Evolutionary conservation across 208 protist genomes (phyloP).

Genomic region (Wallacemonas sp.): DNA sequence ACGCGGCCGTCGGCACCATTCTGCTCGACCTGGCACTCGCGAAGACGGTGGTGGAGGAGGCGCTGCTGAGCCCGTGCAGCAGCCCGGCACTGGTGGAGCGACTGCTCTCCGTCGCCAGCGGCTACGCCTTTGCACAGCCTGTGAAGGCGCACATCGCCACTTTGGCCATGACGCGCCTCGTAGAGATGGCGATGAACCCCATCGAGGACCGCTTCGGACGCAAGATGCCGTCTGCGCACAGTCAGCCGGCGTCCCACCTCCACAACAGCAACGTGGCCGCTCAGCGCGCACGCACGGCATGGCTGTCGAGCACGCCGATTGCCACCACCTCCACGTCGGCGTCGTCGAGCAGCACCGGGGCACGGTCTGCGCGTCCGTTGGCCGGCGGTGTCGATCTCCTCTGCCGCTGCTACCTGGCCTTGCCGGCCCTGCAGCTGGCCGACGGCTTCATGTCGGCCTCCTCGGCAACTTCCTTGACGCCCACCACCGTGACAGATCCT

Average conservation of each 20-base stretch:
- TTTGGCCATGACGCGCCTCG: conserved; percentile 2
- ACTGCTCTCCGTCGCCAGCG: conserved; percentile 43
- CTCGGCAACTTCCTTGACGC: conserved; percentile 18
- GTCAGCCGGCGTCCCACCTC: background rate
- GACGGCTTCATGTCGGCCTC: background rate
- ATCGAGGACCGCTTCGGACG: conserved; percentile 4
- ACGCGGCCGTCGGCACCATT: conserved; percentile 54
- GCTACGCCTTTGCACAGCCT: conserved; percentile 46
- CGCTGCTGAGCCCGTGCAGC: conserved; percentile 56
- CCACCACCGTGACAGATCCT: conserved; percentile 13
- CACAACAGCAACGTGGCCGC: background rate
- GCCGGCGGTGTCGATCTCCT: conserved; percentile 8
- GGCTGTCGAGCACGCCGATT: conserved; percentile 9
- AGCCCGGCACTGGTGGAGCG: conserved; percentile 41
- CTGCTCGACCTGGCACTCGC: conserved; percentile 73
- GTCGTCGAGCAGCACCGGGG: background rate
- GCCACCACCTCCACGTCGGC: background rate
- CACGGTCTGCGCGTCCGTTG: conserved; percentile 5
- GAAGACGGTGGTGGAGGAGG: conserved; percentile 70
- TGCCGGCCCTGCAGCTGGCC: background rate
- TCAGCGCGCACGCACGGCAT: conserved; percentile 6
- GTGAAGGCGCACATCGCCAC: conserved; percentile 31
- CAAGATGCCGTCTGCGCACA: background rate
- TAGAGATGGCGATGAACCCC: conserved; percentile 11
- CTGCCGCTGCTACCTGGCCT: conserved; percentile 7